Conservation (phyloP, 2,329 filamentous ascomycete species). For the Xylaria arbuscula region DNA sequence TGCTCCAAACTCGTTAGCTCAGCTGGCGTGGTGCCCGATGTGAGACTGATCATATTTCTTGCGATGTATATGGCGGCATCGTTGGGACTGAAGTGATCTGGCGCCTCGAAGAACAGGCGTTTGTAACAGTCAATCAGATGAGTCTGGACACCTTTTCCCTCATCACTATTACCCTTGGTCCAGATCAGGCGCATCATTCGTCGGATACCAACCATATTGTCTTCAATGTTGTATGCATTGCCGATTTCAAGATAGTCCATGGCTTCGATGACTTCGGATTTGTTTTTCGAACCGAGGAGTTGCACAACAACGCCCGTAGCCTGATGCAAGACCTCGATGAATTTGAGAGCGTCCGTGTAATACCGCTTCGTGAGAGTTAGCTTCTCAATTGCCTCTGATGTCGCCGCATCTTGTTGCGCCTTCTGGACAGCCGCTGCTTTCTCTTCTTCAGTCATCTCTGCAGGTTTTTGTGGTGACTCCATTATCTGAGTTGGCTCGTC, state of each 20-base stretch:
- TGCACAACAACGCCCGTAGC: slow-evolving; percentile 85
- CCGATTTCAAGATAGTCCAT: slow-evolving; percentile 98
- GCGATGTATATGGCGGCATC: slow-evolving; percentile 96
- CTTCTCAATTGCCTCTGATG: slow-evolving; percentile 87
- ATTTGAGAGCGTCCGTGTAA: slow-evolving; percentile 91
- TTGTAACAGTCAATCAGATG: slow-evolving; percentile 98
- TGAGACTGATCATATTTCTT: slow-evolving; percentile 98
- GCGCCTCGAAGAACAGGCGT: slow-evolving; percentile 94
- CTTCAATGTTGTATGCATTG: slow-evolving; percentile 95
- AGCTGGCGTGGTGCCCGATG: slow-evolving; percentile 92
- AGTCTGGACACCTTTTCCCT: slow-evolving; percentile 96
- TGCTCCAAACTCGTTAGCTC: slow-evolving; percentile 97
- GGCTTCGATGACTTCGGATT: slow-evolving; percentile 97
- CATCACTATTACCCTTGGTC: slow-evolving; percentile 99
- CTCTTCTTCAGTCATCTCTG: slow-evolving; percentile 81
- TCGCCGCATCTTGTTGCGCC: slow-evolving; percentile 86
- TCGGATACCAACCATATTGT: slow-evolving; percentile 90
- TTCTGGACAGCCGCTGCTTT: slow-evolving; percentile 79
- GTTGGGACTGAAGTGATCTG: slow-evolving; percentile 85
- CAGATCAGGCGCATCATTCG: slow-evolving; percentile 97
- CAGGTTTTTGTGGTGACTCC: slow-evolving; percentile 58
- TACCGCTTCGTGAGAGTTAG: slow-evolving; percentile 89
- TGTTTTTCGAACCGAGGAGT: slow-evolving; percentile 92
- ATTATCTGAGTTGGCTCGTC: slow-evolving; percentile 89
- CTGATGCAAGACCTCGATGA: slow-evolving; percentile 90